Conservation (phyloP, 1,284 basidiomycete genomes). For the Sporisorium exsertum region DNA sequence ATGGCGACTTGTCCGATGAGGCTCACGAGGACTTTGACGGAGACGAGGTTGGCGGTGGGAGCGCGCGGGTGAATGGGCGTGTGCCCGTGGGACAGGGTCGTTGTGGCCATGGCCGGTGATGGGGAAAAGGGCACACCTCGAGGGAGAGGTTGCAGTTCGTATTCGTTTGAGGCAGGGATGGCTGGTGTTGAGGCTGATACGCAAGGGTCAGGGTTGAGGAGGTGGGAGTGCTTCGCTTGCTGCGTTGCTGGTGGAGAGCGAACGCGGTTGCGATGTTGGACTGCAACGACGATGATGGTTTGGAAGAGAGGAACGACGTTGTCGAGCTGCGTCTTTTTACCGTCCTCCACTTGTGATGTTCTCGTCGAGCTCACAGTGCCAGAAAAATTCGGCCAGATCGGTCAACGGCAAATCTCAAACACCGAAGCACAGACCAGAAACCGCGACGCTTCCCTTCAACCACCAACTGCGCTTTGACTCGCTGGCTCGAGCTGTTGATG, state of each 20-base stretch:
- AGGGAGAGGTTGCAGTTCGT: conserved; percentile 34
- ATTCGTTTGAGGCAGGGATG: conserved; percentile 15
- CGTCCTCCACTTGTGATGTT: background rate
- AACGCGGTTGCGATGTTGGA: background rate
- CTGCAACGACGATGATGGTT: background rate
- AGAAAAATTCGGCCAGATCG: background rate
- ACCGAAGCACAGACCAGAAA: background rate
- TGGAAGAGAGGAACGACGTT: background rate
- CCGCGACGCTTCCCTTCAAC: background rate
- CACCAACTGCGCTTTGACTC: no score
- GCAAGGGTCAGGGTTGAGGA: background rate
- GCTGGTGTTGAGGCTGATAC: background rate
- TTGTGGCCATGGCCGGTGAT: conserved; percentile 6
- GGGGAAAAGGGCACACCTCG: conserved; percentile 11
- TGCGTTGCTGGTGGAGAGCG: background rate
- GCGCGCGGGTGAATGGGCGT: conserved; percentile 80
- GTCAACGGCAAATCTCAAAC: background rate
- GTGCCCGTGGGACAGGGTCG: conserved; percentile 59
- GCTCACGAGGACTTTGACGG: conserved; percentile 92
- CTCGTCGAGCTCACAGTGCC: background rate
- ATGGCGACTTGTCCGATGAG: conserved; percentile 93
- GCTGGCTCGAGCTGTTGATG: conserved; percentile 16
- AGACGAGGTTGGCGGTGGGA: conserved; percentile 95
- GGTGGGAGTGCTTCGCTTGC: background rate
- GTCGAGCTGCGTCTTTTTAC: conserved; percentile 1